Conservation (phyloP, 176 grass and related monocot genomes). For the Raddia distichophylla region DNA sequence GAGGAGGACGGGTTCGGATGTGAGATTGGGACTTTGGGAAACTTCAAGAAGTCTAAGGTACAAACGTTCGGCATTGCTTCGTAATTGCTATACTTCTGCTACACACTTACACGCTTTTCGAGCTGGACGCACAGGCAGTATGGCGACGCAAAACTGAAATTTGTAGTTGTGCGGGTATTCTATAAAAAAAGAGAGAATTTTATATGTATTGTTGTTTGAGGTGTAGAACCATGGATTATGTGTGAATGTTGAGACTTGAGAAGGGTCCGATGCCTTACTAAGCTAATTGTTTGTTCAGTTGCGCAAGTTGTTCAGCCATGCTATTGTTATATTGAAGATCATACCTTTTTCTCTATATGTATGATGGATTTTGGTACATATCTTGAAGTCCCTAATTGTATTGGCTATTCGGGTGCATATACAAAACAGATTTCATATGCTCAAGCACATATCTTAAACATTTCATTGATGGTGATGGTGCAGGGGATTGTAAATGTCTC, state of each 20-base stretch:
- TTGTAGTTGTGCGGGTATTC: not conserved
- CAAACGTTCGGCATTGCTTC: not conserved
- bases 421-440: not conserved
- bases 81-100: not conserved
- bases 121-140: not conserved
- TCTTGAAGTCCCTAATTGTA: constrained; percentile 7
- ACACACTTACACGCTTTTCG: not conserved
- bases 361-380: not conserved
- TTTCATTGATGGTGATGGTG: constrained; percentile 24
- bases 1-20: constrained; percentile 47
- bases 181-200: not conserved
- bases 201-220: not conserved
- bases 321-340: not conserved
- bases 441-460: constrained; percentile 24
- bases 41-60: constrained; percentile 62
- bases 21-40: constrained; percentile 50
- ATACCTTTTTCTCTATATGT: not conserved
- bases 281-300: not conserved
- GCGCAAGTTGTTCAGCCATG: not conserved
- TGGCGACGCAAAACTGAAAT: not conserved
- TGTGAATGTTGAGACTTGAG: not conserved
- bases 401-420: not conserved
- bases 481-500: constrained; percentile 85
- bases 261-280: not conserved
- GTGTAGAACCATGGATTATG: not conserved